These are phyloP conservation scores for Mortierella sp. DNA, from an alignment of 371 early-diverging fungal genomes.

Conservation along the genomic window DNA sequence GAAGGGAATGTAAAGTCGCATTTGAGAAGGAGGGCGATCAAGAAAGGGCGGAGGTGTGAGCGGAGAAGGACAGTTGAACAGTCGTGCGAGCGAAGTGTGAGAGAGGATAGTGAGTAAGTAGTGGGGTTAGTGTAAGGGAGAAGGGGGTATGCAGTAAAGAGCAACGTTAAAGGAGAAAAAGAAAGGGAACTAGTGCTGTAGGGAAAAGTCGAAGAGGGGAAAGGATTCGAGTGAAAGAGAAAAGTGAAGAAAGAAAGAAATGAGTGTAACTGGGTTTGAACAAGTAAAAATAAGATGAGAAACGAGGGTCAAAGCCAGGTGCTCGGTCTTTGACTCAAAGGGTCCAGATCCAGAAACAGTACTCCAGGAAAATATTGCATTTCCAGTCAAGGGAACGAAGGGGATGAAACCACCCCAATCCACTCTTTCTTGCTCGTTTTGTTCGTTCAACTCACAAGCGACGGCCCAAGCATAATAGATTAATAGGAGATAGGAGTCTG, in stretches of 20 bases:
- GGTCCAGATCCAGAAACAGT: too few relatives aligned
- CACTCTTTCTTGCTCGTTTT: too few relatives aligned
- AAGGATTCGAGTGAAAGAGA: neutral
- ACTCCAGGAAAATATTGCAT: too few relatives aligned
- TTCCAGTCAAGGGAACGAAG: too few relatives aligned
- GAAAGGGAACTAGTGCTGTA: neutral
- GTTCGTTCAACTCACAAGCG: too few relatives aligned
- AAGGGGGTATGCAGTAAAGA: neutral
- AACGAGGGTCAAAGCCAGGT: neutral
- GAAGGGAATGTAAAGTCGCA: neutral
- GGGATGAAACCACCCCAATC: too few relatives aligned
- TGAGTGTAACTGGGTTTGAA: too few relatives aligned
- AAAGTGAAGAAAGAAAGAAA: neutral
- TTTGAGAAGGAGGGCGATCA: slow-evolving; percentile 2
- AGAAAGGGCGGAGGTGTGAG: neutral
- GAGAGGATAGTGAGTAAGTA: neutral
- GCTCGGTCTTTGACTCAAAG: too few relatives aligned
- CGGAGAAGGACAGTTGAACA: neutral
- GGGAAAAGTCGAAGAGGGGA: neutral
- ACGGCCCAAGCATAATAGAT: too few relatives aligned
- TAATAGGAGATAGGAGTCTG: too few relatives aligned
- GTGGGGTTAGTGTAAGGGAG: neutral
- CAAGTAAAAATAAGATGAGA: too few relatives aligned
- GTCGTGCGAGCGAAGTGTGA: neutral
- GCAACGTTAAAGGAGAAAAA: neutral